phyloP scores from a whole-genome alignment of 2,329 filamentous ascomycete genomes.

The Tympanopsis confertula region DNA sequence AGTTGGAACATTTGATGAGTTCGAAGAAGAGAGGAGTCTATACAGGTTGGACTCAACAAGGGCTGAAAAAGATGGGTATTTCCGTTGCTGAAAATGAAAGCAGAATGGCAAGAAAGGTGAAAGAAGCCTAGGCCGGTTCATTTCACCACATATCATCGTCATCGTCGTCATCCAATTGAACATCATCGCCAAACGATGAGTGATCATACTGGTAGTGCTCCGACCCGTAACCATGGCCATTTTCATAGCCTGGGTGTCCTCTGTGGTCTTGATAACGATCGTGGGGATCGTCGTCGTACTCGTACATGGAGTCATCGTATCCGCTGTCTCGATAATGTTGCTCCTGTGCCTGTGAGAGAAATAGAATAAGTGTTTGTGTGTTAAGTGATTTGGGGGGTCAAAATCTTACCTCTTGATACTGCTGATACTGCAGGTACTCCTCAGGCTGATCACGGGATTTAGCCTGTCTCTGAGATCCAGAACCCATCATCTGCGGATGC shows the following conservation, averaged over 20 bases:
- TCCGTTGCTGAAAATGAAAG: not conserved
- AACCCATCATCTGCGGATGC: conserved; percentile 60
- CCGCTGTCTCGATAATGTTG: not conserved
- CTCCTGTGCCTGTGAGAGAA: not conserved
- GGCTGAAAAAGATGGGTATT: not conserved
- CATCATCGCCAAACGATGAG: conserved; percentile 1
- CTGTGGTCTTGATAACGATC: not conserved
- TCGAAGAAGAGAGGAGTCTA: too few relatives aligned
- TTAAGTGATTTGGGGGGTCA: not conserved
- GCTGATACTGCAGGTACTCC: conserved; percentile 12
- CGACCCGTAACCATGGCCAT: not conserved
- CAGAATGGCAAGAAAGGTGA: not conserved
- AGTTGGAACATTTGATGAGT: too few relatives aligned
- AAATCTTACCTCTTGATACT: conserved; percentile 1
- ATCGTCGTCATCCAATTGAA: not conserved
- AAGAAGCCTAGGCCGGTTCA: not conserved
- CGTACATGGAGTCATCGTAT: not conserved
- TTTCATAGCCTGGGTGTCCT: not conserved
- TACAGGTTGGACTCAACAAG: not conserved
- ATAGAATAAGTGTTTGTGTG: too few relatives aligned
- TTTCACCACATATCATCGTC: conserved; percentile 1
- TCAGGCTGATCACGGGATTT: conserved; percentile 24
- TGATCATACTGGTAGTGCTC: not conserved
- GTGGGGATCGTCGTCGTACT: not conserved
- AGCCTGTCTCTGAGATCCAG: conserved; percentile 31